Base-by-base conservation (phyloP, 345 rosid species). In the Bruguiera gymnorhiza region DNA sequence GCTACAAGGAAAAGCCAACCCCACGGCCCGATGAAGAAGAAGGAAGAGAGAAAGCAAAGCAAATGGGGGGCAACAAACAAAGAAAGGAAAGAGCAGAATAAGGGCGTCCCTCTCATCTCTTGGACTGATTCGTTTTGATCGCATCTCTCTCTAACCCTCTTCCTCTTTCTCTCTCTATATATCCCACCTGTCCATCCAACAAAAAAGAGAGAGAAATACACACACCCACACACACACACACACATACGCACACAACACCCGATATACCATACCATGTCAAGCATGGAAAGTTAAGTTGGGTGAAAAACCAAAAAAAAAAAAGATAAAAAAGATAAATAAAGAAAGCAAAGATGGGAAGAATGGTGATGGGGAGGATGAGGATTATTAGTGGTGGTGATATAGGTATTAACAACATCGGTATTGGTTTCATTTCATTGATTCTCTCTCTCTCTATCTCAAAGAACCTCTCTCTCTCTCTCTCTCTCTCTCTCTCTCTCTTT, bases 11-110 rank as follows among this genome's bases (percentile, higher is more conserved):
- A 73, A 75, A 69, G 69, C 60, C 70, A 75, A 43, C 63, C 77
- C 72, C 71, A 67, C 77, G 52, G 61, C 46, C 68, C 46, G 50
- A 43, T 13, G 50, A 43, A 15, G 50, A 43, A 43, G 50, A 63
- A 32, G 60, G 70, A 59, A 58, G 65, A 56, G 61, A 43, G 62
- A 54, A 63, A 32, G 50, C 70, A 66, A 29, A 67, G 34, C 50
- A 0, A 43, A 43, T 0, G 50, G 4, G 15, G 60, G 10, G 29
- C 34, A 59, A 67, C 61, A 52, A 67, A 27, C 37, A 10, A 55
- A 73, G 30, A 39, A 55, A 69, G 66, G 68, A 69, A 59, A 37
- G 65, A 75, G 77, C 71, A 73, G 62, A 67, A 68, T 67, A 74
- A 74, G 73, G 69, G 69, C 18, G 50, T 43, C 5, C 50, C 50